A percentile compares a stretch with the other conserved stretches of the same genome.
Evolutionary conservation across 768 basidiomycete genomes (phyloP).

Genomic region (Xerocomus spinulosus): DNA sequence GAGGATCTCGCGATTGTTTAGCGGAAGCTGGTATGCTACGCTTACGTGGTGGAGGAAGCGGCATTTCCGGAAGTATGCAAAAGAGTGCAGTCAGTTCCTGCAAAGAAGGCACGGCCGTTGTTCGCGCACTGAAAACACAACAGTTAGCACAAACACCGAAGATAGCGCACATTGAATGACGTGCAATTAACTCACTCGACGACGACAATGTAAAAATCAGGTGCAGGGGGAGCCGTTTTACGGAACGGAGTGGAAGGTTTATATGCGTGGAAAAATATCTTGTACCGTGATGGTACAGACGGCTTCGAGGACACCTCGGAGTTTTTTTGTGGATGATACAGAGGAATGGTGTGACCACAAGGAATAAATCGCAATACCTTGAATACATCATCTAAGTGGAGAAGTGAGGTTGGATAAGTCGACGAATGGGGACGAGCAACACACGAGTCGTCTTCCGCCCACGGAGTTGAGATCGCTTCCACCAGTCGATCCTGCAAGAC

Average conservation of each 20-base stretch:
- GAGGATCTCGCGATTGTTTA: constrained; percentile 3
- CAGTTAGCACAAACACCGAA: constrained; percentile 2
- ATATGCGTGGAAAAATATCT: constrained; percentile 85
- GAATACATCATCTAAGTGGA: constrained; percentile 58
- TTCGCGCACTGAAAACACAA: constrained; percentile 57
- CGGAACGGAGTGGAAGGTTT: constrained; percentile 85
- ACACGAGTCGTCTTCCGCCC: constrained; percentile 53
- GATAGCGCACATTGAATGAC: neutral
- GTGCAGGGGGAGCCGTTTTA: constrained; percentile 68
- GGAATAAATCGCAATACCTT: constrained; percentile 67
- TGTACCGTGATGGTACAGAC: constrained; percentile 39
- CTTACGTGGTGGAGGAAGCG: constrained; percentile 56
- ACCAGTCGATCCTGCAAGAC: constrained; percentile 45
- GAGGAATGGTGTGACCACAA: constrained; percentile 51
- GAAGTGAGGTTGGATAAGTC: neutral
- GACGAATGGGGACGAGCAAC: constrained; percentile 14
- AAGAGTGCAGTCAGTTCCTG: constrained; percentile 75
- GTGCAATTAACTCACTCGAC: constrained; percentile 60
- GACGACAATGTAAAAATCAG: constrained; percentile 84
- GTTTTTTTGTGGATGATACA: constrained; percentile 25
- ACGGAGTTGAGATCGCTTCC: constrained; percentile 54
- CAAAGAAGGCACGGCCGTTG: constrained; percentile 76
- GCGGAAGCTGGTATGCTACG: constrained; percentile 11
- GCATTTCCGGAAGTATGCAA: constrained; percentile 54
- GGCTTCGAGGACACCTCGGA: neutral